A percentile compares a stretch with the other conserved stretches of the same genome.
These are phyloP conservation scores for Didymella sp. DNA, from an alignment of 2,329 filamentous ascomycete genomes.

Conservation along the genomic window DNA sequence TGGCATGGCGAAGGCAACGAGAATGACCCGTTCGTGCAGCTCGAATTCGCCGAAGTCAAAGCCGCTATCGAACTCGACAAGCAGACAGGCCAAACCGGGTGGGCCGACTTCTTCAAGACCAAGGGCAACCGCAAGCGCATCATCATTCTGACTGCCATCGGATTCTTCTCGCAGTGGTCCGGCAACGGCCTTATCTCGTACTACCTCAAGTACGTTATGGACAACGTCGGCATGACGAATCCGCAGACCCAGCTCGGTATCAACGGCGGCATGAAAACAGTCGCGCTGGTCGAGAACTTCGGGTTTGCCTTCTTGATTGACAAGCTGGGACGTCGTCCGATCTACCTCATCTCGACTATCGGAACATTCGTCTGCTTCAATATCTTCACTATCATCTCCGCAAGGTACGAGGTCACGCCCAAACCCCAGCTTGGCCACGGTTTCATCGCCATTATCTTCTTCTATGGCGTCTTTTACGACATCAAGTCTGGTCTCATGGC, in stretches of 20 bases:
- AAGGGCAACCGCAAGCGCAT: slow-evolving; percentile 49
- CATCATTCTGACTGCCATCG: slow-evolving; percentile 39
- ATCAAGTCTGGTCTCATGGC: neutral
- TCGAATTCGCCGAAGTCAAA: neutral
- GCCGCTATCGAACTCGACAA: slow-evolving; percentile 17
- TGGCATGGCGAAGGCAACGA: slow-evolving; percentile 57
- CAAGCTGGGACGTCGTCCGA: neutral
- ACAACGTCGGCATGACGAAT: neutral
- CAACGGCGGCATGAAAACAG: neutral
- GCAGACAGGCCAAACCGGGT: slow-evolving; percentile 29
- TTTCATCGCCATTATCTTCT: neutral
- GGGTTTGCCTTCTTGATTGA: neutral
- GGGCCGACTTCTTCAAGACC: slow-evolving; percentile 36
- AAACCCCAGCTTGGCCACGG: neutral
- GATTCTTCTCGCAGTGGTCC: neutral
- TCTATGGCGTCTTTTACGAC: neutral
- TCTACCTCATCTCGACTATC: neutral
- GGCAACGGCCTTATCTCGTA: neutral
- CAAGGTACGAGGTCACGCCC: neutral
- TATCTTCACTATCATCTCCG: neutral
- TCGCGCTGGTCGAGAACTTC: neutral
- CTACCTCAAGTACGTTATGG: neutral
- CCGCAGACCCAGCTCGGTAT: neutral
- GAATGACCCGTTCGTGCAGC: neutral
- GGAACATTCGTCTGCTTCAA: neutral